These are phyloP conservation scores for Ophiostoma montium DNA, from an alignment of 2,329 filamentous ascomycete species.

Conservation along the genomic window DNA sequence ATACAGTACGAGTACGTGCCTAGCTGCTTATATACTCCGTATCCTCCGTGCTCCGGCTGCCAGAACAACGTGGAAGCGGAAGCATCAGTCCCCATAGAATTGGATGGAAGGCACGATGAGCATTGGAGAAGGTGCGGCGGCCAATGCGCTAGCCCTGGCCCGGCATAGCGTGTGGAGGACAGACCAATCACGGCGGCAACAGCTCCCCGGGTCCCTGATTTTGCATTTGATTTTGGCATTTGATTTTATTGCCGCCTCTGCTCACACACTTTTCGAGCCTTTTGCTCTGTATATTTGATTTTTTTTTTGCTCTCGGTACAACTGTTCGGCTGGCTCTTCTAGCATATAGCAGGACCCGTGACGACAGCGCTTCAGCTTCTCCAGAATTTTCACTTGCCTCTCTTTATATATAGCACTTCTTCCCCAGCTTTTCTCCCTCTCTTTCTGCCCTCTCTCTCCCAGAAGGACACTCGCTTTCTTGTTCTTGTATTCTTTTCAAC, in stretches of 20 bases:
- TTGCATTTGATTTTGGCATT: not conserved
- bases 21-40: too few species aligned
- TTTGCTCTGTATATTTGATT: not conserved
- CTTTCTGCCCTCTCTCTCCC: not conserved
- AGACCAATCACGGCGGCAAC: not conserved
- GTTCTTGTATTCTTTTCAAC: not conserved
- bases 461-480: not conserved
- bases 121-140: slow-evolving; percentile 1
- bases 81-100: slow-evolving; percentile 7
- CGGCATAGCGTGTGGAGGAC: not conserved
- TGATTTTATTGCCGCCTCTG: not conserved
- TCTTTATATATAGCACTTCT: not conserved
- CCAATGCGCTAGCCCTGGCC: not conserved
- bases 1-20: too few species aligned
- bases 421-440: slow-evolving; percentile 3
- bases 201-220: not conserved
- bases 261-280: not conserved
- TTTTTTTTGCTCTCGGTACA: not conserved
- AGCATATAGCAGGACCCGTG: not conserved
- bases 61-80: not conserved
- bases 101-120: slow-evolving; percentile 9
- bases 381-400: slow-evolving; percentile 5
- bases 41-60: too few species aligned
- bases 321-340: not conserved
- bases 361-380: slow-evolving; percentile 6